Conservation (phyloP, 495 filamentous ascomycete genomes). For the Hypoxylon crocopeplum region DNA sequence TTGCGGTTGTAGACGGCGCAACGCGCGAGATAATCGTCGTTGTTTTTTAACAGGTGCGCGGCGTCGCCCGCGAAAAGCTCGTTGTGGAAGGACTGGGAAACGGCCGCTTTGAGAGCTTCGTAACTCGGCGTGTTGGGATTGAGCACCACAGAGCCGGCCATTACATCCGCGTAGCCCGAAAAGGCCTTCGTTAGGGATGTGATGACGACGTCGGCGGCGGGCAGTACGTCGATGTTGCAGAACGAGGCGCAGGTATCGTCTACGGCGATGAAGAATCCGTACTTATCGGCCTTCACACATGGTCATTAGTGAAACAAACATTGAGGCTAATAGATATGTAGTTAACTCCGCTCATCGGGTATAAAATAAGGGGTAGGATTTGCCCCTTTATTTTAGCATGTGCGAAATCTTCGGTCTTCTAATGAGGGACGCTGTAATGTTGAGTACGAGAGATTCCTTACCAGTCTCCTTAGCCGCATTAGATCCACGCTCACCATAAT, state of each 20-base stretch:
- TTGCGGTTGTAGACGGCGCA: not conserved
- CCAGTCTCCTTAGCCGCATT: slow-evolving; percentile 36
- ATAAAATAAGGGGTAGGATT: no score
- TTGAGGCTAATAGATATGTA: no score
- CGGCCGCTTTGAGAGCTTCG: not conserved
- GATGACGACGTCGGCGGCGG: not conserved
- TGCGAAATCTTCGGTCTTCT: no score
- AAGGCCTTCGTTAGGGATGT: not conserved
- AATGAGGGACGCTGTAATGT: no score
- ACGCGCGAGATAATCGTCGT: not conserved
- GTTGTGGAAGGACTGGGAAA: not conserved
- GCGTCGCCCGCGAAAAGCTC: not conserved
- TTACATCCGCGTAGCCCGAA: not conserved
- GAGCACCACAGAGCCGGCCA: not conserved
- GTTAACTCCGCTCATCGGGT: no score
- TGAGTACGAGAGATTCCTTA: no score
- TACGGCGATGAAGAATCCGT: not conserved
- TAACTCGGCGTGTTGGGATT: not conserved
- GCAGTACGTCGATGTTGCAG: not conserved
- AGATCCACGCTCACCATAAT: slow-evolving; percentile 52
- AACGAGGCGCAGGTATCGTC: not conserved
- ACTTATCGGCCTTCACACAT: not conserved
- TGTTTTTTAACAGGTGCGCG: not conserved
- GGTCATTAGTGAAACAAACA: no score
- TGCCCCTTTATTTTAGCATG: no score